Evolutionary conservation across 148 eudicot genomes (phyloP), one percentile per base, ranked within the genome.

Genomic region (Vaccinium macrocarpon): DNA sequence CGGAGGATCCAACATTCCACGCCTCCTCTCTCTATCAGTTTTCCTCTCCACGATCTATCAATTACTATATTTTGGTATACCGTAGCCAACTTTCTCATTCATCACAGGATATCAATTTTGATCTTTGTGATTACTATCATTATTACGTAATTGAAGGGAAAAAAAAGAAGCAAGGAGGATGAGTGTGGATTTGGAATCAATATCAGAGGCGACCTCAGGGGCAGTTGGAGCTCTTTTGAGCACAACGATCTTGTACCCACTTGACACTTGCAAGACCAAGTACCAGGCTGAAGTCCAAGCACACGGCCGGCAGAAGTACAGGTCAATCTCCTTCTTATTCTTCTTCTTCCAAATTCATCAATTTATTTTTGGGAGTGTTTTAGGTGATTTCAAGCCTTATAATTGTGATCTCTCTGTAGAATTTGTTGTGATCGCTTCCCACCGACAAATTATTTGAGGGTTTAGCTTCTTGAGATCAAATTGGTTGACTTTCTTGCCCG

Each of bases 201-300:
- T 90, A 29, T 81, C 88, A 6, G 91, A 90, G 75, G 91, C 91
- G 48, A 86, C 90, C 10, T 88, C 91, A 12, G 91, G 91, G 5
- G 91, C 91, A 16, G 81, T 90, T 38, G 91, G 91, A 76, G 86
- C 91, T 53, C 68, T 90, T 74, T 19, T 90, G n/a, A 90, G 91
- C 87, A 88, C 91, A 2, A 84, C 90, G 8, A 76, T 90, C 9
- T 81, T 90, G 84, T 90, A 90, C 75, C 91, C 91, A 2, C 86
- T 90, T 2, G 91, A 90, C 77, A 90, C 91, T 12, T 90, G 91
- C 64, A 90, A 90, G 84, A 75, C 90, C 51, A 90, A 86, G 78
- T 90, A 90, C 77, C 91, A 90, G 55, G 91, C 91, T 48, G 88
- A 90, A 78, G 77, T 84, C 81, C 80, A 84, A 61, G 76, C 81